Evolutionary conservation across 2,329 filamentous ascomycete species (phyloP).

Genomic region (Rhytidhysteron rufulum): DNA sequence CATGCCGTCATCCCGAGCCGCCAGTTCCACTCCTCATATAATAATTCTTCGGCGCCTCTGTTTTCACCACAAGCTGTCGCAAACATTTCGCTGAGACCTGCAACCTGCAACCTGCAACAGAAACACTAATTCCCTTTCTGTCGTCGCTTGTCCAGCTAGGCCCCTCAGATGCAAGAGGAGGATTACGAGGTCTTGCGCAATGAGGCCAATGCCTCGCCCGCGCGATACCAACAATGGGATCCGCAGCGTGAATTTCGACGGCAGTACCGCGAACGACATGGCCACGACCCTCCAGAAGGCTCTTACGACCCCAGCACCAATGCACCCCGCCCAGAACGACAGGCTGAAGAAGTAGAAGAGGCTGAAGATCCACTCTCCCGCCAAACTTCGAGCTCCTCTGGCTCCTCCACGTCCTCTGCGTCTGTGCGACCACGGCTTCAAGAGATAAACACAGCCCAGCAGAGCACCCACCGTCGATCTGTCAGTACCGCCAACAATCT

Average conservation of each 20-base stretch:
- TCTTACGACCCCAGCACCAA: constrained; percentile 10
- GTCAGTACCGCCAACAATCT: constrained; percentile 14
- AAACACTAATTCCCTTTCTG: too few species aligned
- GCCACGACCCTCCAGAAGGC: constrained; percentile 11
- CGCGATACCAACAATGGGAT: constrained; percentile 26
- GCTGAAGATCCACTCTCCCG: constrained; percentile 2
- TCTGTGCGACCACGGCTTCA: constrained; percentile 16
- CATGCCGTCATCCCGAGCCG: too few species aligned
- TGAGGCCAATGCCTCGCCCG: constrained; percentile 16
- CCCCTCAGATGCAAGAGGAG: constrained; percentile 3
- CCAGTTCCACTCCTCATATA: too few species aligned
- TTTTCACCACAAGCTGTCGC: too few species aligned
- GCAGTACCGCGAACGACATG: constrained; percentile 20
- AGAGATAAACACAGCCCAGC: constrained; percentile 24
- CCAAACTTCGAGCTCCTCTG: constrained; percentile 12
- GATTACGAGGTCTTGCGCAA: constrained; percentile 3
- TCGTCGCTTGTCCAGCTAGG: too few species aligned
- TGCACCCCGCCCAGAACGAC: constrained; percentile 4
- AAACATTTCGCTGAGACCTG: too few species aligned
- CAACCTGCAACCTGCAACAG: too few species aligned
- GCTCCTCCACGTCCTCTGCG: constrained; percentile 16
- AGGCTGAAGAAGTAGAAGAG: constrained; percentile 5
- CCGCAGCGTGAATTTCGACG: constrained; percentile 20
- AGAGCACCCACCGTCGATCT: constrained; percentile 14
- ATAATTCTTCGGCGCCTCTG: too few species aligned